Percentiles rank a stretch among this genome's conserved stretches.
Conservation (phyloP, 108 stramenopile genomes). For the Asterionellopsis glacialis region DNA sequence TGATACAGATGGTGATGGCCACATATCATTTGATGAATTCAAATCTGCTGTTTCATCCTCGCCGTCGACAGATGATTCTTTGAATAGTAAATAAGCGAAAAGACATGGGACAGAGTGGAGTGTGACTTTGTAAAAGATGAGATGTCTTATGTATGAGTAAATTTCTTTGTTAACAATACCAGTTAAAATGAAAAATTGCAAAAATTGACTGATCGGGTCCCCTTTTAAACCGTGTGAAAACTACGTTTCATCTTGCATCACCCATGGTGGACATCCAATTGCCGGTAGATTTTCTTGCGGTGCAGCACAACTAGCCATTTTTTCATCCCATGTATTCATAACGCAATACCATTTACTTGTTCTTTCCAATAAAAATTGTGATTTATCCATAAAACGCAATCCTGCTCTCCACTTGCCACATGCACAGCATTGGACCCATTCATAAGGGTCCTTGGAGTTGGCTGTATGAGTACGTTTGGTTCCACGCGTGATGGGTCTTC, state of each 20-base stretch:
- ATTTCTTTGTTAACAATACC: too few species aligned
- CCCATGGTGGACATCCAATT: constrained; percentile 86
- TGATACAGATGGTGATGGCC: constrained; percentile 79
- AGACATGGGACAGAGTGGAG: too few species aligned
- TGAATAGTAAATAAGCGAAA: too few species aligned
- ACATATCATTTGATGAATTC: constrained; percentile 74
- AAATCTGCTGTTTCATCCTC: too few species aligned
- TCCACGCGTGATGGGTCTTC: constrained; percentile 38
- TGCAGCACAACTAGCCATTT: constrained; percentile 81
- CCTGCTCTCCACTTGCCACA: constrained; percentile 63
- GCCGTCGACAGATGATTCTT: too few species aligned
- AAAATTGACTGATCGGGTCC: too few species aligned
- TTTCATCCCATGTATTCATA: constrained; percentile 92
- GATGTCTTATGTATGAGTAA: too few species aligned
- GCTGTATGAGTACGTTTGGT: constrained; percentile 46
- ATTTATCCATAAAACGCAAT: constrained; percentile 76
- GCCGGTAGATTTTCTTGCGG: constrained; percentile 86
- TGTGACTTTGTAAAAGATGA: too few species aligned
- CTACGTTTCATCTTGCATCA: constrained; percentile 51
- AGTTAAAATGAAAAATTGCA: too few species aligned
- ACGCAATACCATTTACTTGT: constrained; percentile 79
- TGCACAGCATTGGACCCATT: constrained; percentile 79
- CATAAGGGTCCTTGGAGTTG: constrained; percentile 72
- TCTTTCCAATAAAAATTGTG: constrained; percentile 54
- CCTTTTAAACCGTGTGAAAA: too few species aligned